Conservation (phyloP, 2,329 filamentous ascomycete genomes). For the Gremmenia infestans region DNA sequence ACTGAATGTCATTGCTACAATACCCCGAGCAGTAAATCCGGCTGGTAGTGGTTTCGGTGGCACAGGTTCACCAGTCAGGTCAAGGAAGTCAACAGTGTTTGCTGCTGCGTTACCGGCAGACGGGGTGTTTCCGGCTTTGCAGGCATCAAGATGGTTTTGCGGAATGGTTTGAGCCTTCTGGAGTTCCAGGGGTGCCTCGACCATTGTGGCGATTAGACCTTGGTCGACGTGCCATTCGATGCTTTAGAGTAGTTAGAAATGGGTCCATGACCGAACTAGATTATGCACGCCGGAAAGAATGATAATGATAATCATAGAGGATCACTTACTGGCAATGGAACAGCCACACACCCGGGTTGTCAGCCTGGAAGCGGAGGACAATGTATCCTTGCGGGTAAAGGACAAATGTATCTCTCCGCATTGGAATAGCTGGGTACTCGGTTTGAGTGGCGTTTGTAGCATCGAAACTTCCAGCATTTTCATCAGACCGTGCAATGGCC, state of each 20-base stretch:
- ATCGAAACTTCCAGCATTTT: slow-evolving; percentile 53
- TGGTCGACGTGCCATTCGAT: slow-evolving; percentile 71
- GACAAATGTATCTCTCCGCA: slow-evolving; percentile 65
- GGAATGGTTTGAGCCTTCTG: slow-evolving; percentile 50
- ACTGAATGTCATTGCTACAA: slow-evolving; percentile 30
- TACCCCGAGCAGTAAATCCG: slow-evolving; percentile 29
- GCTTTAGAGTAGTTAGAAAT: slow-evolving; percentile 45
- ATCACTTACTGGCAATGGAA: slow-evolving; percentile 65
- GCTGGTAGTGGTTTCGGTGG: slow-evolving; percentile 24
- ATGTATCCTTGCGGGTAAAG: slow-evolving; percentile 62
- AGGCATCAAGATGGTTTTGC: slow-evolving; percentile 51
- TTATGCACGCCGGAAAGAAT: background rate
- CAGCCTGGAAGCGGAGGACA: slow-evolving; percentile 61
- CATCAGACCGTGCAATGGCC: slow-evolving; percentile 54
- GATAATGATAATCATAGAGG: background rate
- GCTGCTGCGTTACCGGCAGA: slow-evolving; percentile 68
- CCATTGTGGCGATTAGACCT: slow-evolving; percentile 60
- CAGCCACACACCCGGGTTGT: slow-evolving; percentile 66
- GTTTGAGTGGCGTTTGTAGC: slow-evolving; percentile 39
- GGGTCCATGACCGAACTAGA: background rate
- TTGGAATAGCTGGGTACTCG: slow-evolving; percentile 49
- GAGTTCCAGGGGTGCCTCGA: slow-evolving; percentile 30
- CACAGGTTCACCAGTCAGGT: slow-evolving; percentile 49
- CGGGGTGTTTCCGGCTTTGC: slow-evolving; percentile 46
- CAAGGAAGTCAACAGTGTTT: slow-evolving; percentile 58